A percentile compares a stretch with the other conserved stretches of the same genome.
Evolutionary conservation across 495 filamentous ascomycete genomes (phyloP).

Genomic region (Venustampulla echinocandica): DNA sequence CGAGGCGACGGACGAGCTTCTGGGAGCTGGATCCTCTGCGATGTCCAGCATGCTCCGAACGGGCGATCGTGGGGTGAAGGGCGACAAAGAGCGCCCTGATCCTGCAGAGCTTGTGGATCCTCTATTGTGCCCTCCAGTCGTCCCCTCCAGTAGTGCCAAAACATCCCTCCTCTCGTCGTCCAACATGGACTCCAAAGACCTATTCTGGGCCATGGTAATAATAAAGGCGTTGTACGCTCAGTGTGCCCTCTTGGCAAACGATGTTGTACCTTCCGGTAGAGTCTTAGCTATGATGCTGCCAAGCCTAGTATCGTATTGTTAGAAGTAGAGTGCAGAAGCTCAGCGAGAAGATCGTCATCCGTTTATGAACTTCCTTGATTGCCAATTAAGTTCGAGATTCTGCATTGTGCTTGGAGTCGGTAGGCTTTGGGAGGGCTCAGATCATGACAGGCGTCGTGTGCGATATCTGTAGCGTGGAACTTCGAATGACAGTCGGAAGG

Average conservation of each 20-base stretch:
- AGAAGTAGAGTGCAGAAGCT: not conserved
- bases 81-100: constrained; percentile 31
- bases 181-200: constrained; percentile 61
- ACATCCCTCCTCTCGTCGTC: constrained; percentile 68
- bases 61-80: constrained; percentile 45
- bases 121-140: constrained; percentile 22
- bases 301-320: constrained; percentile 2
- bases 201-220: constrained; percentile 15
- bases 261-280: constrained; percentile 1
- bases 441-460: constrained; percentile 15
- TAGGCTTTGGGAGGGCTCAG: constrained; percentile 11
- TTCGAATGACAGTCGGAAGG: not conserved
- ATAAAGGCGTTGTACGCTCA: not conserved
- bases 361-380: constrained; percentile 21
- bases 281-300: constrained; percentile 2
- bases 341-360: constrained; percentile 12
- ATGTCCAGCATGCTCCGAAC: constrained; percentile 48
- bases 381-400: constrained; percentile 17
- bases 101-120: constrained; percentile 29
- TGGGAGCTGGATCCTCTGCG: constrained; percentile 29
- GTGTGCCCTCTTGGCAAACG: not conserved
- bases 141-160: constrained; percentile 51
- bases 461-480: constrained; percentile 8
- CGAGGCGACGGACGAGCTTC: constrained; percentile 22
- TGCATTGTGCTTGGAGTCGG: constrained; percentile 21